Evolutionary conservation across 495 filamentous ascomycete genomes (phyloP).

Genomic region (Penicillium simplicissimum): DNA sequence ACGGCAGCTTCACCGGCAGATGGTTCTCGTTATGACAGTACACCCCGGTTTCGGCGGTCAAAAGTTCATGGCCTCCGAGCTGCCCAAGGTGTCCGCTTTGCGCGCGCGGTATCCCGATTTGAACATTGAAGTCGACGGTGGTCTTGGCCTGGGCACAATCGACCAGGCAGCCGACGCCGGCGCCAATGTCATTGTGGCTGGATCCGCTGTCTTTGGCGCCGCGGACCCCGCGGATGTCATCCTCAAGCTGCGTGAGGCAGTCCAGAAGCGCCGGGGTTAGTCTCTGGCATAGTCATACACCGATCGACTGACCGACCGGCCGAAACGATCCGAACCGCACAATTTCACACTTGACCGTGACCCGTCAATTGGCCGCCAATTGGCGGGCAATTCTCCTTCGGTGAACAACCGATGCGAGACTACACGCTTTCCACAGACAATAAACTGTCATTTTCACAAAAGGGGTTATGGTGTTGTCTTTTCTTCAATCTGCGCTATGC

Average conservation of each 20-base stretch:
- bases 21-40: conserved; percentile 98
- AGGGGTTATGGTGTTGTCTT: conserved; percentile 28
- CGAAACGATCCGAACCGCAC: neutral
- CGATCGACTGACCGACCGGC: neutral
- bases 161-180: conserved; percentile 94
- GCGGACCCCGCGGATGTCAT: conserved; percentile 86
- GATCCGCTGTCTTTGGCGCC: conserved; percentile 95
- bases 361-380: neutral
- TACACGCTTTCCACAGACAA: neutral
- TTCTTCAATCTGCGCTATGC: neutral
- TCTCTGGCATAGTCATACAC: neutral
- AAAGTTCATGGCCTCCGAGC: conserved; percentile 93
- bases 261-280: conserved; percentile 57
- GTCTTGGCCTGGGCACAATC: conserved; percentile 82
- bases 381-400: neutral
- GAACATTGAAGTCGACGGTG: conserved; percentile 97
- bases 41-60: conserved; percentile 97
- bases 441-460: conserved; percentile 13
- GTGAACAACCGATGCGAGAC: neutral
- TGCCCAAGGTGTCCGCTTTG: conserved; percentile 88
- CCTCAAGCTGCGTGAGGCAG: conserved; percentile 70
- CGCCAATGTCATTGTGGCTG: conserved; percentile 97
- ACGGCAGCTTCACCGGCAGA: conserved; percentile 52
- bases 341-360: neutral
- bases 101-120: conserved; percentile 82